These are phyloP conservation scores for Mrakia frigida DNA, from an alignment of 768 basidiomycete genomes.

Conservation along the genomic window DNA sequence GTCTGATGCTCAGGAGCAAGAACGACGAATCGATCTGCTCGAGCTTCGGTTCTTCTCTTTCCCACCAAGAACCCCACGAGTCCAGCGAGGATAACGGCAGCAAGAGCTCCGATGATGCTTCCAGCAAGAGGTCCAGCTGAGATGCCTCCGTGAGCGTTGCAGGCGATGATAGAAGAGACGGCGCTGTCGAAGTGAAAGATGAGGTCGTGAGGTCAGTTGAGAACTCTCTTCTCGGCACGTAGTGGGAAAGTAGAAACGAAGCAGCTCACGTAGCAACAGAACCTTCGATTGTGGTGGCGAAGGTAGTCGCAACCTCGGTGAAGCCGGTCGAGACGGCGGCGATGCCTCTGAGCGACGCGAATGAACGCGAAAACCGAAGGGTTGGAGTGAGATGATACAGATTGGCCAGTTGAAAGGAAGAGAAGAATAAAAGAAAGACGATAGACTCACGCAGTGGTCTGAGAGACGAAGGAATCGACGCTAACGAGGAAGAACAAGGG, in stretches of 20 bases:
- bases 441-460: too few relatives aligned
- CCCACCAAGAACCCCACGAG: background rate
- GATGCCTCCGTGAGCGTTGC: background rate
- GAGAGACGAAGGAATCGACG: too few relatives aligned
- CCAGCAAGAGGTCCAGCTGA: background rate
- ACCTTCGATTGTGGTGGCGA: background rate
- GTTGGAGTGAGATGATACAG: too few relatives aligned
- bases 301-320: background rate
- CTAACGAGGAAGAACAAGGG: too few relatives aligned
- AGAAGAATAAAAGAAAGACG: too few relatives aligned
- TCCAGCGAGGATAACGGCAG: background rate
- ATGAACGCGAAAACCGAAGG: too few relatives aligned
- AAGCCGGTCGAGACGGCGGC: too few relatives aligned
- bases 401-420: too few relatives aligned
- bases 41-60: background rate
- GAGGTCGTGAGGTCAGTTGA: too few relatives aligned
- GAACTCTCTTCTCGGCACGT: too few relatives aligned
- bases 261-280: background rate
- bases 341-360: background rate
- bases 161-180: background rate
- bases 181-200: background rate
- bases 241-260: background rate
- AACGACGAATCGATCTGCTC: background rate
- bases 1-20: background rate
- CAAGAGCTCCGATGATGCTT: background rate